Base-by-base conservation (phyloP, 2,329 filamentous ascomycete genomes). In the Arthrobotrys iridis region DNA sequence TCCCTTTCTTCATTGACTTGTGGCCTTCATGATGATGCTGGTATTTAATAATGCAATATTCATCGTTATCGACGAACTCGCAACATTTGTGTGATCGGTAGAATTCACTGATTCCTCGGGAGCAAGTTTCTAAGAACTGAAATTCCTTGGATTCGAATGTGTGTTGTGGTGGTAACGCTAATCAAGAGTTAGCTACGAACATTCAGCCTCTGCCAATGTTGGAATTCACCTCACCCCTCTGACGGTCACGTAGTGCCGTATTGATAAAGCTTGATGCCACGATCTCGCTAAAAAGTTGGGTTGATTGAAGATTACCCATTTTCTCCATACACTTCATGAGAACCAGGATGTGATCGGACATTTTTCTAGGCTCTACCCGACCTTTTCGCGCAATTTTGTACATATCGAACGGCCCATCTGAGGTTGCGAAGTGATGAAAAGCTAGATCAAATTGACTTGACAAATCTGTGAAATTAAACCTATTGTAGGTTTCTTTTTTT, bases 371-470 rank as follows among this genome's bases (percentile, higher is more conserved):
- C 11, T 55, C 48, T 22, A 37, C 28, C 6, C 48, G 26, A 3
- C 33, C 33, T 22, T 55, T 55, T 3, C 24, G 48, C 8, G 48
- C 33, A 18, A 37, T 37, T 33, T 55, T 37, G 33, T 33, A 55
- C 26, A 55, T 33, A 22, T 55, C 48, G 26, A 55, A 55, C n/a
- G 48, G 48, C 48, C 33, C 33, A 22, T 55, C 48, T 24, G 24
- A 55, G 1, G 33, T 55, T 33, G 48, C 48, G 24, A 55, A 55
- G 13, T 55, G 48, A 18, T 55, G 28, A 6, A 55, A 37, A 18
- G 48, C 48, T 15, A 55, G 48, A n/a, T 55, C 48, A 11, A 55
- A 55, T 37, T 33, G 41, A 33, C n/a, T 37, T 18, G 48, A 33
- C 22, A 55, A 15, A 55, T 55, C 48, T 1, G 26, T 55, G n/a